Percentiles rank a stretch among this genome's conserved stretches.
Evolutionary conservation across 1,284 basidiomycete species (phyloP).

Genomic region (Rhodotorula glutinis): DNA sequence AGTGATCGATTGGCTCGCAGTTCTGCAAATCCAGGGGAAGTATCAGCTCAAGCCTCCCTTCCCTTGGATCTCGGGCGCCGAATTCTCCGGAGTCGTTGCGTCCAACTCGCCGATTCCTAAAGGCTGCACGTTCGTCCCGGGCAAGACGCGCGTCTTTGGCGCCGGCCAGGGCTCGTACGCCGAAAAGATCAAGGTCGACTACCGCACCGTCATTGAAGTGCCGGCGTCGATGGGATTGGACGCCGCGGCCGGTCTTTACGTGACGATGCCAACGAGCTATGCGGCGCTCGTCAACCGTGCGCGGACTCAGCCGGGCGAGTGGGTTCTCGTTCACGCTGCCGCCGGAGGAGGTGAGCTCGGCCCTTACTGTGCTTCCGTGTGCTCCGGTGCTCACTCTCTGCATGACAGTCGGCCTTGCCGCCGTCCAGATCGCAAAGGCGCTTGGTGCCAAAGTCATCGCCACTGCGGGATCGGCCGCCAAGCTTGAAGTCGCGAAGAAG

Average conservation of each 20-base stretch:
- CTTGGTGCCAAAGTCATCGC: slow-evolving; percentile 52
- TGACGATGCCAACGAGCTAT: slow-evolving; percentile 62
- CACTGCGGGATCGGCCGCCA: slow-evolving; percentile 47
- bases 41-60: slow-evolving; percentile 77
- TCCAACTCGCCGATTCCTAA: slow-evolving; percentile 71
- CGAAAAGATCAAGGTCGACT: slow-evolving; percentile 63
- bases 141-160: slow-evolving; percentile 85
- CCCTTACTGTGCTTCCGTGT: not conserved
- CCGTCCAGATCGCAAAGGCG: slow-evolving; percentile 80
- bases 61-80: slow-evolving; percentile 68
- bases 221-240: slow-evolving; percentile 65
- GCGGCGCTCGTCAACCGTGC: slow-evolving; percentile 83
- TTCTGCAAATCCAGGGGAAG: slow-evolving; percentile 57
- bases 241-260: slow-evolving; percentile 56
- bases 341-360: slow-evolving; percentile 23
- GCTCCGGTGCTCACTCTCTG: not conserved
- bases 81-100: slow-evolving; percentile 80
- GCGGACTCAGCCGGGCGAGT: slow-evolving; percentile 56
- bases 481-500: slow-evolving; percentile 50
- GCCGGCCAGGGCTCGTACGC: slow-evolving; percentile 75
- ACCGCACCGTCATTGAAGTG: slow-evolving; percentile 57
- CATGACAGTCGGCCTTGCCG: slow-evolving; percentile 71
- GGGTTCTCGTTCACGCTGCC: slow-evolving; percentile 63
- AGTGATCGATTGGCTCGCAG: not conserved
- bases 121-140: slow-evolving; percentile 73